phyloP scores from a whole-genome alignment of 2,329 filamentous ascomycete species.

The Aureobasidium sp. region DNA sequence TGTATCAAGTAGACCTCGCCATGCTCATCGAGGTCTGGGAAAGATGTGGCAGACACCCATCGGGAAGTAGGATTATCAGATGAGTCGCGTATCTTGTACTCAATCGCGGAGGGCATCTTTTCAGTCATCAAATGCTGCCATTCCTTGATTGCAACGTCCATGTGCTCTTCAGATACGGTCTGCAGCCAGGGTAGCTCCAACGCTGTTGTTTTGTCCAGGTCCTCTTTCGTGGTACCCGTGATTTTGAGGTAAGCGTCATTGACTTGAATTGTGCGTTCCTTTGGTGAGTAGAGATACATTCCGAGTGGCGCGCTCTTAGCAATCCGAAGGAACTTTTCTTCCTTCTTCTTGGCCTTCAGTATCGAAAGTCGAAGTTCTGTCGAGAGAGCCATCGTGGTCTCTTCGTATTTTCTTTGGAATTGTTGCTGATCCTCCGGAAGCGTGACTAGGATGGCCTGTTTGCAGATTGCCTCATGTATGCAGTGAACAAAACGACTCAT shows the following conservation, averaged over 20 bases:
- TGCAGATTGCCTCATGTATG: slow-evolving; percentile 18
- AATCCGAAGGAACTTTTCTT: slow-evolving; percentile 27
- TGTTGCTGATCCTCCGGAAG: neutral
- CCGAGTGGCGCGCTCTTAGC: slow-evolving; percentile 31
- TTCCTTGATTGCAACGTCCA: neutral
- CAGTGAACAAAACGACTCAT: neutral
- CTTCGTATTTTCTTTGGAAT: slow-evolving; percentile 26
- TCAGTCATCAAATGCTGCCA: neutral
- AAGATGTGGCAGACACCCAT: slow-evolving; percentile 11
- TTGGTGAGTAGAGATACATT: slow-evolving; percentile 24
- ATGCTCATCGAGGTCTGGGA: slow-evolving; percentile 21
- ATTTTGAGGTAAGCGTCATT: slow-evolving; percentile 34
- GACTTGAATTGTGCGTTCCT: slow-evolving; percentile 29
- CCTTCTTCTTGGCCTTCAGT: slow-evolving; percentile 22
- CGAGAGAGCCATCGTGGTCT: slow-evolving; percentile 28
- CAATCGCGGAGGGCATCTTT: neutral
- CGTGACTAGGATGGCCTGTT: slow-evolving; percentile 26
- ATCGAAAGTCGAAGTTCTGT: slow-evolving; percentile 25
- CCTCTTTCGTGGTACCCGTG: slow-evolving; percentile 18
- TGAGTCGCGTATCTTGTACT: neutral
- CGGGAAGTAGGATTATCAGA: neutral
- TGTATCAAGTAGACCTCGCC: slow-evolving; percentile 30
- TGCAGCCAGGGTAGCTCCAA: neutral
- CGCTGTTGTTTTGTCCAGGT: neutral
- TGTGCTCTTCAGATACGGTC: neutral